phyloP scores from a whole-genome alignment of 163 green algal genomes.

The Scenedesmus sp. region DNA sequence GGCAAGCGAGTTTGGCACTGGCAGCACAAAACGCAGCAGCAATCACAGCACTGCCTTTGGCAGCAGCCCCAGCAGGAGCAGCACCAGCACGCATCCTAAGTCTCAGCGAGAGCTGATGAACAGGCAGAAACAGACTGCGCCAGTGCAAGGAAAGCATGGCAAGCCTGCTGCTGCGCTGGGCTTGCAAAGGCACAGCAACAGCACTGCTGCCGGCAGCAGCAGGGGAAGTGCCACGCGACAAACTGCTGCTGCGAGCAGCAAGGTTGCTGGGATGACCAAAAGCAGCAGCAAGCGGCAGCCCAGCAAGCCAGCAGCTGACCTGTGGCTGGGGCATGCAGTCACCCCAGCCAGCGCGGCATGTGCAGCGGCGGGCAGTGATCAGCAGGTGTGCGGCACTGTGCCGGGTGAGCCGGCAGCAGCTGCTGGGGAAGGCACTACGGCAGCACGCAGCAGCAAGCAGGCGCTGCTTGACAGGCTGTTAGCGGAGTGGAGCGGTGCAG shows the following conservation, averaged over 20 bases:
- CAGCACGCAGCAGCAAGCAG: background rate
- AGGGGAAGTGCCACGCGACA: background rate
- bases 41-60: background rate
- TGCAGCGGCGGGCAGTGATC: background rate
- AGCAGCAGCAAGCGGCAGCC: background rate
- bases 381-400: background rate
- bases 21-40: background rate
- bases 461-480: background rate
- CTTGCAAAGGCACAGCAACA: background rate
- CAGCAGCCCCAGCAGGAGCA: background rate
- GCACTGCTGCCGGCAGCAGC: background rate
- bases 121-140: background rate
- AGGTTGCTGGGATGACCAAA: background rate
- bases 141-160: background rate
- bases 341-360: background rate
- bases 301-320: background rate
- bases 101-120: conserved; percentile 1
- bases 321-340: background rate
- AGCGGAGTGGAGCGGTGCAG: background rate
- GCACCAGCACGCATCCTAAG: background rate
- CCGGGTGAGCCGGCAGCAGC: background rate
- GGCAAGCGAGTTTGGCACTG: background rate
- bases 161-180: background rate
- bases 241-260: background rate
- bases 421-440: background rate